Conservation (phyloP, 306 rosid species). For the Sicyos edulis region DNA sequence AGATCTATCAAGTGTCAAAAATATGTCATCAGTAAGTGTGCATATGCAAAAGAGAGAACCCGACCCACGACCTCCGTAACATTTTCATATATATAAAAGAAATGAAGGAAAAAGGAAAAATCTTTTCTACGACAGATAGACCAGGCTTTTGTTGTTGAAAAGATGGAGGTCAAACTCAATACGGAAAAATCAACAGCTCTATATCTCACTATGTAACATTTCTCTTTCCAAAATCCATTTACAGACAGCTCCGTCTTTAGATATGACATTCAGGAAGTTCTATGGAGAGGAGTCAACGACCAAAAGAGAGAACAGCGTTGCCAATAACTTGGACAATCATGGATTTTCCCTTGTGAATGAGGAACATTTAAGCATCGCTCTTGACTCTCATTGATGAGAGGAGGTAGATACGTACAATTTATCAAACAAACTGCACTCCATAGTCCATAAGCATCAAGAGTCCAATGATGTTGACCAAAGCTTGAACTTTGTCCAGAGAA, state of each 20-base stretch:
- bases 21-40: not conserved
- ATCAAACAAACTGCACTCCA: not conserved
- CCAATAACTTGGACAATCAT: not conserved
- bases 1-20: slow-evolving; percentile 3
- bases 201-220: not conserved
- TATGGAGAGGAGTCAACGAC: not conserved
- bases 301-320: not conserved
- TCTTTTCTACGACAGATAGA: not conserved
- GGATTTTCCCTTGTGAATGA: not conserved
- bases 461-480: not conserved
- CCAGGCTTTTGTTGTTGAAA: not conserved
- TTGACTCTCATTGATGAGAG: not conserved
- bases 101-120: not conserved
- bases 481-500: slow-evolving; percentile 11
- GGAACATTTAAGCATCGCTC: not conserved
- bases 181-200: not conserved
- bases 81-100: too few relatives aligned
- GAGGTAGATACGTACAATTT: not conserved
- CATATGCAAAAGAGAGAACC: not conserved
- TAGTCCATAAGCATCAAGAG: not conserved
- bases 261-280: not conserved
- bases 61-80: too few relatives aligned
- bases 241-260: not conserved
- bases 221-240: not conserved
- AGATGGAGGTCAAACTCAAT: not conserved